These are phyloP conservation scores for peach (Prunus persica) DNA, from an alignment of 306 rosid genomes.

Conservation along the genomic window Prunus_persica_NCBIv2 NC_034016.1:21525501-21526000, in stretches of 20 bases:
- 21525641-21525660: background rate
- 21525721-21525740: background rate
- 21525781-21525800: background rate
- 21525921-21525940: background rate
- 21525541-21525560: too few relatives aligned
- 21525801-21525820: background rate
- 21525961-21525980: constrained; percentile 8
- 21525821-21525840: background rate
- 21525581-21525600: background rate
- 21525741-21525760: background rate
- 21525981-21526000: background rate
- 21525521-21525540: too few relatives aligned
- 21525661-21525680: background rate
- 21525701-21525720: background rate
- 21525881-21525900: constrained; percentile 13
- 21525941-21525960: constrained; percentile 17
- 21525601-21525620: background rate
- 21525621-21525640: background rate
- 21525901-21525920: background rate
- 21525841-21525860: background rate
- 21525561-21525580: background rate
- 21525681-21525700: background rate
- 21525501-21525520: too few relatives aligned
- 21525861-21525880: constrained; percentile 11
- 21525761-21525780: background rate